Conservation (phyloP, 306 rosid genomes). For the Lablab purpureus region DNA sequence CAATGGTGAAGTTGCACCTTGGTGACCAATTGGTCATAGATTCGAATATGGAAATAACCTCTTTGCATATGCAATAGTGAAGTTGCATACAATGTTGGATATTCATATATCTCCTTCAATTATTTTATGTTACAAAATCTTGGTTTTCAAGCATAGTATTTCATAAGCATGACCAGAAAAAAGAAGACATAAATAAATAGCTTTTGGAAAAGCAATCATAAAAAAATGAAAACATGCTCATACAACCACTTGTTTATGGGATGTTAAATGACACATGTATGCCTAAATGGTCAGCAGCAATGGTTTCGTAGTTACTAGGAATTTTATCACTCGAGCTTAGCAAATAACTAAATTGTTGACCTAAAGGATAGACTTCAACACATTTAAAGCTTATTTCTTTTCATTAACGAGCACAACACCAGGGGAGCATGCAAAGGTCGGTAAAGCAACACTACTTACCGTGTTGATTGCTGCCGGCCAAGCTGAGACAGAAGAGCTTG, state of each 20-base stretch:
- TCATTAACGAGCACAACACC: not conserved
- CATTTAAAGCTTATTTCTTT: slow-evolving; percentile 7
- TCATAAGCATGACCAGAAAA: slow-evolving; percentile 9
- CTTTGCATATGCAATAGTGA: not conserved
- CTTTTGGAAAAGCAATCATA: not conserved
- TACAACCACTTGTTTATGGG: slow-evolving; percentile 1
- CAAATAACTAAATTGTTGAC: slow-evolving; percentile 12
- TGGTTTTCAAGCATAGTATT: not conserved
- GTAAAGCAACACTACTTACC: slow-evolving; percentile 58
- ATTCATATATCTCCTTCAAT: not conserved
- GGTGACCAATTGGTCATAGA: not conserved
- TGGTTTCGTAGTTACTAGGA: not conserved
- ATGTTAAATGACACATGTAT: slow-evolving; percentile 11
- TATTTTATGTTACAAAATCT: slow-evolving; percentile 1
- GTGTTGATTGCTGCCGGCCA: slow-evolving; percentile 69
- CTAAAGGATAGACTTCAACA: not conserved
- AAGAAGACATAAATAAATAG: slow-evolving; percentile 6
- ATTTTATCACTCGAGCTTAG: not conserved
- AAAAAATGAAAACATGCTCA: not conserved
- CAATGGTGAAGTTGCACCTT: not conserved
- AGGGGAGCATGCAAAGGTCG: slow-evolving; percentile 23
- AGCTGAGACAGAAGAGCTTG: slow-evolving; percentile 71
- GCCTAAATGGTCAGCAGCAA: slow-evolving; percentile 4
- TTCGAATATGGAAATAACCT: not conserved
- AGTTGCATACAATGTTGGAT: not conserved